Evolutionary conservation across 2,329 filamentous ascomycete genomes (phyloP).

Genomic region (Xylaria sp.): DNA sequence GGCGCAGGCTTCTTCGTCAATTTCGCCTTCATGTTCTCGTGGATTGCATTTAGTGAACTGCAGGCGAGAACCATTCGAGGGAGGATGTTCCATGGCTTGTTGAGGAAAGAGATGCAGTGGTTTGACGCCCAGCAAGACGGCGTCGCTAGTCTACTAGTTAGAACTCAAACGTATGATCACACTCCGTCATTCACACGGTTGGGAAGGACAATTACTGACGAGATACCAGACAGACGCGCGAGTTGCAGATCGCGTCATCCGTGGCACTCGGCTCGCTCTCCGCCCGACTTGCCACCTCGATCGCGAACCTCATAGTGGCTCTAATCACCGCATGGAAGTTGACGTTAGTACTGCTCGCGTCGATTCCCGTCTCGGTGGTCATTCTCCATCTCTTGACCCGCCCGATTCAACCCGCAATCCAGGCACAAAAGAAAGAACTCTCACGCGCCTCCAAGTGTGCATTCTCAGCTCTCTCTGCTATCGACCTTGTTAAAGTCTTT

Average conservation of each 20-base stretch:
- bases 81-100: slow-evolving; percentile 72
- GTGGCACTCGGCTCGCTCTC: slow-evolving; percentile 79
- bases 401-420: slow-evolving; percentile 73
- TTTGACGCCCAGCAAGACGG: slow-evolving; percentile 81
- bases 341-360: slow-evolving; percentile 80
- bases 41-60: slow-evolving; percentile 83
- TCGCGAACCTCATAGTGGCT: slow-evolving; percentile 76
- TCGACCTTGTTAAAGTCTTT: slow-evolving; percentile 88
- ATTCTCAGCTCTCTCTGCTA: slow-evolving; percentile 75
- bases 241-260: slow-evolving; percentile 83
- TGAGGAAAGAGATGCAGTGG: slow-evolving; percentile 83
- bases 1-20: slow-evolving; percentile 74
- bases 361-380: slow-evolving; percentile 73
- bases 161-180: slow-evolving; percentile 75
- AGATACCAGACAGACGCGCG: slow-evolving; percentile 76
- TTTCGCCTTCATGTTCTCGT: slow-evolving; percentile 73
- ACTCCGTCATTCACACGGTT: not conserved
- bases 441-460: slow-evolving; percentile 77
- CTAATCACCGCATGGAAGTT: slow-evolving; percentile 86
- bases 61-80: slow-evolving; percentile 76
- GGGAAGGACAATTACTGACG: slow-evolving; percentile 40
- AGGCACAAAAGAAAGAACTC: slow-evolving; percentile 74
- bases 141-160: slow-evolving; percentile 74
- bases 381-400: slow-evolving; percentile 70
- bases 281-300: slow-evolving; percentile 70